These are phyloP conservation scores for Phytophthora idaei DNA, from an alignment of 352 stramenopile genomes.

Conservation along the genomic window DNA sequence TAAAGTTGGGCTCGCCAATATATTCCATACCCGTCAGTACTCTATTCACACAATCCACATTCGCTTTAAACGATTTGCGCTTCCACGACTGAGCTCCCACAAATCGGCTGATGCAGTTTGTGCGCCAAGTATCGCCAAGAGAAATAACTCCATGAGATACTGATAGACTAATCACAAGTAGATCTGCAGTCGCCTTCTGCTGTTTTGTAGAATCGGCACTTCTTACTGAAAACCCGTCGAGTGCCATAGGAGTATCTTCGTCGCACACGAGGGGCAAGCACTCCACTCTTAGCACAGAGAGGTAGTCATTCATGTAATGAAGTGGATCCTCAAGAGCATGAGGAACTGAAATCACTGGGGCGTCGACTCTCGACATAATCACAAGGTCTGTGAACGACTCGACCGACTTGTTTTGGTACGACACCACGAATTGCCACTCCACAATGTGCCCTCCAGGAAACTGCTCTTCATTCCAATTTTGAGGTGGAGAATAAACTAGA, in stretches of 20 bases:
- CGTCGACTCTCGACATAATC: slow-evolving; percentile 36
- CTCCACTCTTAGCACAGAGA: slow-evolving; percentile 44
- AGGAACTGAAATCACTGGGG: slow-evolving; percentile 53
- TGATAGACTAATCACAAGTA: slow-evolving; percentile 36
- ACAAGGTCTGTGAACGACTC: slow-evolving; percentile 47
- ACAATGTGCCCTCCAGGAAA: slow-evolving; percentile 33
- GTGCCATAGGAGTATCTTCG: slow-evolving; percentile 44
- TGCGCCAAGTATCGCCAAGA: slow-evolving; percentile 20
- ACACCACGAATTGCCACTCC: slow-evolving; percentile 55
- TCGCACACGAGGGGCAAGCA: slow-evolving; percentile 47
- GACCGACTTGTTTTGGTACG: slow-evolving; percentile 16
- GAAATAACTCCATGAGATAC: slow-evolving; percentile 42
- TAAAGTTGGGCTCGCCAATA: slow-evolving; percentile 47
- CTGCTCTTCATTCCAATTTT: slow-evolving; percentile 59
- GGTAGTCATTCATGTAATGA: slow-evolving; percentile 46
- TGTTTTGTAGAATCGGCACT: slow-evolving; percentile 29
- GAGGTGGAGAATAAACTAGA: slow-evolving; percentile 44
- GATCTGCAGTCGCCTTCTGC: slow-evolving; percentile 5
- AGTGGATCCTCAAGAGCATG: slow-evolving; percentile 26
- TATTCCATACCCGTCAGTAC: slow-evolving; percentile 48
- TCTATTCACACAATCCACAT: slow-evolving; percentile 43
- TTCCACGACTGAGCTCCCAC: slow-evolving; percentile 1
- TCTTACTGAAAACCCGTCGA: slow-evolving; percentile 50
- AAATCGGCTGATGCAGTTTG: slow-evolving; percentile 37
- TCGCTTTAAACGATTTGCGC: slow-evolving; percentile 33